Evolutionary conservation across 176 grass and related monocot species (phyloP).

Genomic region (Dendrocalamus sinicus): DNA sequence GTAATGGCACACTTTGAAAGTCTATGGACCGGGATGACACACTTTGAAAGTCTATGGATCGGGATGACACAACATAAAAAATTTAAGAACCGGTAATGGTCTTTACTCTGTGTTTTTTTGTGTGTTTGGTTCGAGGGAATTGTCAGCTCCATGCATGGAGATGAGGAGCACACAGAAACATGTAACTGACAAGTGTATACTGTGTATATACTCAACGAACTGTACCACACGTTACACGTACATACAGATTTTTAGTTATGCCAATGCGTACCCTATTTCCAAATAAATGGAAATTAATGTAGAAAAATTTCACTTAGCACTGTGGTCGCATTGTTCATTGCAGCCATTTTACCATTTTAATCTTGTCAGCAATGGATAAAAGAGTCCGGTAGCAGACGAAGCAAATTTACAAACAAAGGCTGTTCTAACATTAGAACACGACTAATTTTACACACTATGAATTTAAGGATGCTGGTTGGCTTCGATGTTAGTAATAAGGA

Average conservation of each 20-base stretch:
- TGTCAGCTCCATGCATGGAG: neutral
- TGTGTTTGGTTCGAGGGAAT: no score
- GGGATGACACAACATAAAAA: no score
- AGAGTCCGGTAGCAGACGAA: neutral
- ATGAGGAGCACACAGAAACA: no score
- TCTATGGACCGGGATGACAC: no score
- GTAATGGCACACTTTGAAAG: no score
- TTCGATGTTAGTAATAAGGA: neutral
- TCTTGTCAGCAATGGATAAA: no score
- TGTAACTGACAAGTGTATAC: no score
- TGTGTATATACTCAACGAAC: no score
- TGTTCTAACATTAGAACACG: neutral
- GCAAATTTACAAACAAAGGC: neutral
- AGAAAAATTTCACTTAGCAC: neutral
- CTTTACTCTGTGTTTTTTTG: no score
- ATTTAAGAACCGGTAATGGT: no score
- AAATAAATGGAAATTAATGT: neutral
- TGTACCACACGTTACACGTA: neutral
- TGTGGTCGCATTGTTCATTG: neutral
- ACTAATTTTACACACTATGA: neutral
- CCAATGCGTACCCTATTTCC: neutral
- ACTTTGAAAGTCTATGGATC: no score
- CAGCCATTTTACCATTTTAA: neutral
- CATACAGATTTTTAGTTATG: neutral
- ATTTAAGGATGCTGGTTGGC: neutral